Base-by-base conservation (phyloP, 805 yeast species). In the Cyberlindnera euphorbiiphila region DNA sequence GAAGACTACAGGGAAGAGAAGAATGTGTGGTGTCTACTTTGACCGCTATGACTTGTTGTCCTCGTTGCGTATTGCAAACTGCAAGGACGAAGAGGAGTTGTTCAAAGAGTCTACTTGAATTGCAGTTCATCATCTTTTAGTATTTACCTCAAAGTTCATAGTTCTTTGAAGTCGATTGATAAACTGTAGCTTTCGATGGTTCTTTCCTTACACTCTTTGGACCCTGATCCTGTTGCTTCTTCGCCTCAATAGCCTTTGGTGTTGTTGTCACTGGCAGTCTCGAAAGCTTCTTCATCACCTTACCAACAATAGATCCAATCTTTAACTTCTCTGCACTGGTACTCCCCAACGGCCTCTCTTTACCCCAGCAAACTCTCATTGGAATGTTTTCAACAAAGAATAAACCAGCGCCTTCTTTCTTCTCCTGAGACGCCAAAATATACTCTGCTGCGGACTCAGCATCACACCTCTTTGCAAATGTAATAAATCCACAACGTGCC, bases 11-110 rank as follows among this genome's bases (percentile, higher is more conserved):
- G 87, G 88, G 3, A 71, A 72, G 51, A 65, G 87, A 55, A 62
- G 85, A 48, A 69, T 81, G 72, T 81, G 87, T 55, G 87, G 87
- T 10, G 85, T 85, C 2, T 81, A 81, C 57, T 65, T 76, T 45
- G 78, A 77, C 55, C 64, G 82, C 38, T 87, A 81, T 51, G 88
- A 81, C 53, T 81, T 76, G 55, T 60, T 76, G 9, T 66, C 72
- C 19, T 57, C 68, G 20, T 47, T 68, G 24, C 66, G 69, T 43
- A 54, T 76, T 29, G 55, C 72, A 45, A 74, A 66, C 39, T 55
- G 74, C 30, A 76, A 78, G 8, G 59, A 80, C 43, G 58, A 64
- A 25, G 61, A 32, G 7, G 29, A 65, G 15, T 71, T 78, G 14
- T 66, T 72, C 27, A 25, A 45, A 18, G 11, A 28, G 12, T 45